These are phyloP conservation scores for Dovyalis caffra DNA, from an alignment of 345 rosid species.

Conservation along the genomic window DNA sequence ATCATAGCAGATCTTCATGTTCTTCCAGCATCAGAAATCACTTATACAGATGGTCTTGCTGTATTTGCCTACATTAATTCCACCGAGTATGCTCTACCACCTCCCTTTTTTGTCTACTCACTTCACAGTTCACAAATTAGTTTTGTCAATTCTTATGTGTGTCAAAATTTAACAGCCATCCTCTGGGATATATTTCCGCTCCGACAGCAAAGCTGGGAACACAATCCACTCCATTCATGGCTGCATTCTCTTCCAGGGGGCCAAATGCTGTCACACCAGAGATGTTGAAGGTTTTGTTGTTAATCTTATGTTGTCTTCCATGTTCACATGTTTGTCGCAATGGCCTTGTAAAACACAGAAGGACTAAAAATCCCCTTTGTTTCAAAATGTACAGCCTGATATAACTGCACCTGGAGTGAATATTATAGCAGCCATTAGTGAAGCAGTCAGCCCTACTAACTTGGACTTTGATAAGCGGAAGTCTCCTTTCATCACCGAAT, in stretches of 20 bases:
- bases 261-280: constrained; percentile 58
- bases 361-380: not conserved
- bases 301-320: too few relatives aligned
- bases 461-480: not conserved
- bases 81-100: constrained; percentile 20
- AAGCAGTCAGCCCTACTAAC: constrained; percentile 14
- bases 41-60: constrained; percentile 45
- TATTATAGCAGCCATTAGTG: constrained; percentile 55
- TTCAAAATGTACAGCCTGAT: constrained; percentile 47
- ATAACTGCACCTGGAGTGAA: constrained; percentile 81
- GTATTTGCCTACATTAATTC: constrained; percentile 46
- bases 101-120: not conserved
- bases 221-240: constrained; percentile 66
- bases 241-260: constrained; percentile 61
- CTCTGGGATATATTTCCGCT: constrained; percentile 42
- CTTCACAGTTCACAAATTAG: not conserved
- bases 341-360: too few relatives aligned
- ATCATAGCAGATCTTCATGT: constrained; percentile 54
- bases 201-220: constrained; percentile 17
- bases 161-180: constrained; percentile 31
- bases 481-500: not conserved
- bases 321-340: too few relatives aligned
- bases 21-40: constrained; percentile 62
- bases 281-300: constrained; percentile 49
- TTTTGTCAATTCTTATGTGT: not conserved